Evolutionary conservation across 345 rosid species (phyloP), one percentile per base, ranked within the genome.

Genomic region (Citrus inodora): DNA sequence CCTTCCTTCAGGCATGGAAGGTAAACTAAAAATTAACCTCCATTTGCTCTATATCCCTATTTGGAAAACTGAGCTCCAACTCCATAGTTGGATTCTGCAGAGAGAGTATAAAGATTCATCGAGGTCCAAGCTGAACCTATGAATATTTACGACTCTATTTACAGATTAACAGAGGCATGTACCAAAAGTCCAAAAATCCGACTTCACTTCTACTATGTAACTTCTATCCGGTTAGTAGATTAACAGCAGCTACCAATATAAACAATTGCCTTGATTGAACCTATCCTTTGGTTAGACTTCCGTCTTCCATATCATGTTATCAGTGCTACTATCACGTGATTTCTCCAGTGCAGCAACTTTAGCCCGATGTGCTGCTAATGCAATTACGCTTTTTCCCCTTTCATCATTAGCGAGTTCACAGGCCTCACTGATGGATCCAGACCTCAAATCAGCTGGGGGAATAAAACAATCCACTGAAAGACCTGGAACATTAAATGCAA

Each of bases 401-500:
- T 87, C 96, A 32, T 90, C 98, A 38, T 86, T 93, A 38, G 91
- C 59, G n/a, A 89, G 86, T 75, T 92, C 92, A 60, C 89, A 87
- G 17, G 94, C 82, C 67, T 93, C 98, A 8, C 85, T 83, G 67
- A 87, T 79, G 61, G 91, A 84, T 48, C 87, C 90, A 0, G 92
- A 84, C 75, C 87, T 88, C 53, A 95, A 84, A 81, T 95, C 98
- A 56, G 91, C 95, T 1, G 98, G 98, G 7, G 98, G 98, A 58
- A 95, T 95, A 78, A 95, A 95, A 75, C 98, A 95, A 75, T 95
- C 98, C 0, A 88, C 67, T 8, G 98, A 92, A 25, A 95, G 89
- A 1, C 98, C 98, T 0, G 98, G 98, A 74, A 95, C 86, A 62
- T 95, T 93, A 75, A 95, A 95, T 5, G 98, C 97, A 79, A 95